Base-by-base conservation (phyloP, 2,329 filamentous ascomycete species). In the Cladosporium velox region DNA sequence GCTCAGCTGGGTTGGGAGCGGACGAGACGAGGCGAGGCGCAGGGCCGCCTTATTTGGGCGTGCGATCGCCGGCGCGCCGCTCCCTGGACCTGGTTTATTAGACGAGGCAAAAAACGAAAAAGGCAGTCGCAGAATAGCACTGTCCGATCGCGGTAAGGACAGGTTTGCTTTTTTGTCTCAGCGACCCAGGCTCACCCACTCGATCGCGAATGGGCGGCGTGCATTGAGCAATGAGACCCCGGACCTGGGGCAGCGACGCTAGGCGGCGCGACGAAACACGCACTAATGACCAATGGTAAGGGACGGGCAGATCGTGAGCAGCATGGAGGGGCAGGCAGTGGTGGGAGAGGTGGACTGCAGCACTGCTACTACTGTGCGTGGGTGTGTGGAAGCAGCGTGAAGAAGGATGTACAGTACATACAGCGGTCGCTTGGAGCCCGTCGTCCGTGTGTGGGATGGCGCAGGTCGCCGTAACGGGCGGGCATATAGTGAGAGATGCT, bases 241-340 rank as follows among this genome's bases (percentile, higher is more conserved):
- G 35, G 61, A 64, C 61, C 26, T 57, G 61, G 61, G 59, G 59
- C 12, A 64, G 49, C 21, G 34, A 57, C 61, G 61, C 51, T 64
- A 64, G 38, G 32, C 51, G 24, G 24, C 38, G 61, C 61, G 61
- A 64, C 61, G 61, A 64, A 64, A 64, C 61, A 64, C 34, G 26
- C 61, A 52, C 32, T 18, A n/a, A 21, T 49, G 59, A 15, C 59
- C 61, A 64, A 64, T 64, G n/a, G 61, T 57, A 51, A 30, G 59
- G 41, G 47, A 10, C 55, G 32, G 34, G 35, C 35, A 38, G 61
- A 54, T 54, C 61, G 47, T 44, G 61, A 51, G 51, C n/a, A 47
- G n/a, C 28, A 47, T 34, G 35, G 61, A 47, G 59, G 59, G n/a
- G 47, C 14, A 15, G 44, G 59, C 41, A 24, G 44, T 24, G 26